Conservation (phyloP, 345 rosid species). For the Acer negundo region DNA sequence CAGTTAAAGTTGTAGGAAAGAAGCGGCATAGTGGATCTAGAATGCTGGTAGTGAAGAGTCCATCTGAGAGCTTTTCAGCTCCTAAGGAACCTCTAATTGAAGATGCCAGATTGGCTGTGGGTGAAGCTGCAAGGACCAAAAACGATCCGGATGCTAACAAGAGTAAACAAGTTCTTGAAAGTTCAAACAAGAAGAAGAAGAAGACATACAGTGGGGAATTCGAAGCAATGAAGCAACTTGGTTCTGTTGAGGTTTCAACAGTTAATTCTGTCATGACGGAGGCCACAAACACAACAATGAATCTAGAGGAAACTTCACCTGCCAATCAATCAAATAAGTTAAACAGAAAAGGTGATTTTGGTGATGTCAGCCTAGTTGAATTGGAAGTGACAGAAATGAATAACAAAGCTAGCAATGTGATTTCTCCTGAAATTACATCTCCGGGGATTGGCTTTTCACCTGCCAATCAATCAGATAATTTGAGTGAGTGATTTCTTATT, state of each 20-base stretch:
- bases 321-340: conserved; percentile 1
- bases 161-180: conserved; percentile 12
- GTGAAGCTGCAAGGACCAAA: conserved; percentile 17
- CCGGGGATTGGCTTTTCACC: conserved; percentile 2
- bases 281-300: neutral
- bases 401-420: neutral
- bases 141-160: conserved; percentile 7
- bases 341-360: neutral
- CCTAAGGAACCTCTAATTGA: conserved; percentile 1
- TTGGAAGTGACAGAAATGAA: neutral
- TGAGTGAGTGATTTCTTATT: conserved; percentile 26
- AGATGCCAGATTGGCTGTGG: conserved; percentile 12
- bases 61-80: conserved; percentile 7
- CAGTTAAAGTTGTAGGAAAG: conserved; percentile 9
- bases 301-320: conserved; percentile 16
- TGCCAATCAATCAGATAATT: conserved; percentile 2
- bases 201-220: neutral
- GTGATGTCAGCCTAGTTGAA: too few species aligned
- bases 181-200: conserved; percentile 14
- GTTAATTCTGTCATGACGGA: conserved; percentile 5
- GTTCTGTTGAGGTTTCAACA: conserved; percentile 9
- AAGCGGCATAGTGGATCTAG: conserved; percentile 16
- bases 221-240: conserved; percentile 7
- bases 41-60: neutral
- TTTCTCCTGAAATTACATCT: conserved; percentile 7